Conservation (phyloP, 768 basidiomycete species). For the Phallus indusiatus region DNA sequence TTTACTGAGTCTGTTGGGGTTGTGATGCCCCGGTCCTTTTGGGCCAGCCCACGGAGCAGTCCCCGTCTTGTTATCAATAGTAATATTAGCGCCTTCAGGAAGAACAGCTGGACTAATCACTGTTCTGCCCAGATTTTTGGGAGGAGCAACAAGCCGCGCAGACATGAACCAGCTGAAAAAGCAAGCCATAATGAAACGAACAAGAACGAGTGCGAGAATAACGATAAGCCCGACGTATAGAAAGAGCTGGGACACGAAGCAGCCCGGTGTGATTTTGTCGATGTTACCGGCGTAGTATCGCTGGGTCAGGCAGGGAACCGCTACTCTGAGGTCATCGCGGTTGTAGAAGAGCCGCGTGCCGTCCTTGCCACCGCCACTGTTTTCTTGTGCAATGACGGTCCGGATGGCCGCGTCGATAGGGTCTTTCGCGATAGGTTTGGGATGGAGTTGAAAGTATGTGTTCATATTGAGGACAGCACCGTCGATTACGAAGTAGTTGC, state of each 20-base stretch:
- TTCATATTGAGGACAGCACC: constrained; percentile 90
- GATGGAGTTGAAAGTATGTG: constrained; percentile 74
- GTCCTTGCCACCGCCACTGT: constrained; percentile 64
- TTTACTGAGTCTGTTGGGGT: constrained; percentile 43
- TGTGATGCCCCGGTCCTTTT: constrained; percentile 29
- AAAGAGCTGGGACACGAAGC: constrained; percentile 82
- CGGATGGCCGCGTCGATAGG: constrained; percentile 78
- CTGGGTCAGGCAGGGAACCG: constrained; percentile 71
- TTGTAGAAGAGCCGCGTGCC: constrained; percentile 83
- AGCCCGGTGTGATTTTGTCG: constrained; percentile 93
- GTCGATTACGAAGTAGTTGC: constrained; percentile 80
- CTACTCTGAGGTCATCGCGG: constrained; percentile 49
- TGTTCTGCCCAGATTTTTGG: constrained; percentile 65
- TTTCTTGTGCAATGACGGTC: constrained; percentile 44
- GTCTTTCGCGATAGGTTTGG: constrained; percentile 58
- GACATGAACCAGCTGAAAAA: constrained; percentile 97
- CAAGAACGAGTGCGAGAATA: constrained; percentile 82
- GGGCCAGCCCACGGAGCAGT: constrained; percentile 89
- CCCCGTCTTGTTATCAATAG: constrained; percentile 83
- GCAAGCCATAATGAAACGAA: constrained; percentile 93
- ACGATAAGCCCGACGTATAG: constrained; percentile 86
- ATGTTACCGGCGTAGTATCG: constrained; percentile 92
- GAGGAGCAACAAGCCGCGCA: constrained; percentile 66
- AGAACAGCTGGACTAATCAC: constrained; percentile 93
- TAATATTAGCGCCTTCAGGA: constrained; percentile 91